phyloP scores from a whole-genome alignment of 2,329 filamentous ascomycete genomes.

The Phaeoacremonium minimum region DNA sequence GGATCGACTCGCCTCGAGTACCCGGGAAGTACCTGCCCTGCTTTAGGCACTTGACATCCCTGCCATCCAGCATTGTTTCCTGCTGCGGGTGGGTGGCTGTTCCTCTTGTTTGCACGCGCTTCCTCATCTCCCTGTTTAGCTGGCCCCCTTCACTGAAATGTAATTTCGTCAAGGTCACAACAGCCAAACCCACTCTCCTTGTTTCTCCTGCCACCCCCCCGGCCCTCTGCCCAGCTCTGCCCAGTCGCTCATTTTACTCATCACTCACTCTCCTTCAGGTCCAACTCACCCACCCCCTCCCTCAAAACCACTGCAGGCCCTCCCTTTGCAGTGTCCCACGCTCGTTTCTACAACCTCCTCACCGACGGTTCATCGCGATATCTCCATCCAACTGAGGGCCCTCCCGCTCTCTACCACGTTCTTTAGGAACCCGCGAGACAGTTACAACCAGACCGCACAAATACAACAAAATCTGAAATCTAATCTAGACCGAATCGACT shows the following conservation, averaged over 20 bases:
- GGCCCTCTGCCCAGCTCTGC: slow-evolving; percentile 7
- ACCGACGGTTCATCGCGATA: slow-evolving; percentile 23
- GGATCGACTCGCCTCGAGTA: too few relatives aligned
- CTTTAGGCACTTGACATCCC: too few relatives aligned
- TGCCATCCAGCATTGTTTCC: too few relatives aligned
- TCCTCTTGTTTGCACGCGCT: too few relatives aligned
- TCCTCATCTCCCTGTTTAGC: slow-evolving; percentile 1
- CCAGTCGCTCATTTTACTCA: slow-evolving; percentile 9
- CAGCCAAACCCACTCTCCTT: slow-evolving; percentile 1
- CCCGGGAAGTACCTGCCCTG: too few relatives aligned
- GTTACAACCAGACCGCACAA: slow-evolving; percentile 11
- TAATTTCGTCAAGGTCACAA: slow-evolving; percentile 16
- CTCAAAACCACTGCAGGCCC: neutral
- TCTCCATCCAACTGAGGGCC: slow-evolving; percentile 49
- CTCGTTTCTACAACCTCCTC: slow-evolving; percentile 15
- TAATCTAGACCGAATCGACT: slow-evolving; percentile 8
- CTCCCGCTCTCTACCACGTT: slow-evolving; percentile 51
- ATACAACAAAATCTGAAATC: slow-evolving; percentile 11
- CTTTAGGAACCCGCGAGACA: slow-evolving; percentile 33
- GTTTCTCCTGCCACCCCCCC: slow-evolving; percentile 10
- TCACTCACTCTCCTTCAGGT: slow-evolving; percentile 10
- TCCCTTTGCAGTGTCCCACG: slow-evolving; percentile 8
- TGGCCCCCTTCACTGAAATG: slow-evolving; percentile 9
- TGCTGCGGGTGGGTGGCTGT: too few relatives aligned
- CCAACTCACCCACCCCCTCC: slow-evolving; percentile 4